Base-by-base conservation (phyloP, 108 stramenopile genomes). In the Nannochloropsis salina region DNA sequence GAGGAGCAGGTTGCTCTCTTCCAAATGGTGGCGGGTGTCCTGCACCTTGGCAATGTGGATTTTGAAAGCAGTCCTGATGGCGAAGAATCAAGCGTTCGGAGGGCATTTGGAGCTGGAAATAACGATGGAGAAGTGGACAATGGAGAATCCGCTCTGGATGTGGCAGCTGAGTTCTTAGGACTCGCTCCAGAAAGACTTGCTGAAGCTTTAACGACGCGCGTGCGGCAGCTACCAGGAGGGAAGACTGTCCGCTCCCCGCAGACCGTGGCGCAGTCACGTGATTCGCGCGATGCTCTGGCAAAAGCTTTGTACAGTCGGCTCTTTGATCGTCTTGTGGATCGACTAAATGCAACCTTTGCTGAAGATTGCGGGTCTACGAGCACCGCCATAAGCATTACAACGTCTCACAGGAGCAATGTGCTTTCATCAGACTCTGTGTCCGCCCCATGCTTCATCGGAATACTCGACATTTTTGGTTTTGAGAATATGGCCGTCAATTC, bases 401-500 rank as follows among this genome's bases (percentile, higher is more conserved):
- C 51, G 51, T 31, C 31, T 31, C 31, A 31, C 31, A 31, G 31
- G 31, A 74, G 61, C 61, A 8, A 6, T 15, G 61, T 74, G 20
- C 61, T n/a, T 15, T 74, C 61, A n/a, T 15, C 61, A 15, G 15
- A 1, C 61, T 8, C 8, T 74, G 15, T 74, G 15, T 74, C 61
- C 8, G 15, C 61, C 4, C n/a, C 61, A n/a, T 74, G 61, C n/a
- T 74, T 93, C 84, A 96, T 98, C 86, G 98, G 97, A 80, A 90
- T 99, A 31, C 92, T 99, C 18, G 97, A 98, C 89, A 98, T 99
- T 86, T 98, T 97, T 90, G 98, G 97, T 9, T 99, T 97, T 84
- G 98, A 99, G 88, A 94, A 94, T 42, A 96, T 96, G 83, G 90
- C 93, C 9, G 40, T 43, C 44, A 96, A 97, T 81, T 87, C 94